Evolutionary conservation across 2,329 filamentous ascomycete species (phyloP), one percentile per base, ranked within the genome.

Genomic region (Fusarium ambrosium): DNA sequence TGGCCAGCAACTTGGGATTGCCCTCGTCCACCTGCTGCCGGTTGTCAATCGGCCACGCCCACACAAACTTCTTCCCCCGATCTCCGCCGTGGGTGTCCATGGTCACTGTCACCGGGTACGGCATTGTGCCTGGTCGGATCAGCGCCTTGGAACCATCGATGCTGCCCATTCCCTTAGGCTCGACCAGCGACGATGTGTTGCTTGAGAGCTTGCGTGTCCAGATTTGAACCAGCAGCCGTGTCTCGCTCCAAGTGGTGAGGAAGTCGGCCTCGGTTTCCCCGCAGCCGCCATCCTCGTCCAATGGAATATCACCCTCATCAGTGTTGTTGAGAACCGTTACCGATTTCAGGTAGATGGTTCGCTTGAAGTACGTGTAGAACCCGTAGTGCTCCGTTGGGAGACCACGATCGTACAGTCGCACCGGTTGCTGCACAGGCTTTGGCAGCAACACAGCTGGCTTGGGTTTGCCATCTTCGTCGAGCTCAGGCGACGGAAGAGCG

Each of bases 291-390:
- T 89, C 83, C 55, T 84, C 77, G 74, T 92, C 90, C 29, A 86
- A 83, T 1, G 86, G 83, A 3, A 86, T 81, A 59, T 84, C 80
- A 9, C 80, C 80, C n/a, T 84, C 80, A 16, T 80, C 79, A 18
- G 86, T 86, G n/a, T 79, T 79, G 72, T 88, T 87, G 68, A 90
- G 80, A 1, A 84, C 81, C 1, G 83, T 83, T 13, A 87, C 84
- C 18, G 90, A 91, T 76, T 92, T 91, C 71, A 97, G 87, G 85
- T 96, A 97, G 73, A 97, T 94, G 10, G 92, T 93, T 74, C 95
- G 94, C 83, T 95, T 92, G 82, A 94, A 98, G 86, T 98, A 97
- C 1, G 90, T 94, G 85, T 98, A 98, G 84, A 98, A 98, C 3
- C 94, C 95, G 82, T 97, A 98, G 83, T 98, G 95, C 82, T 98